phyloP scores from a whole-genome alignment of 208 protist species.

The Trichomonas vaginalis region DNA sequence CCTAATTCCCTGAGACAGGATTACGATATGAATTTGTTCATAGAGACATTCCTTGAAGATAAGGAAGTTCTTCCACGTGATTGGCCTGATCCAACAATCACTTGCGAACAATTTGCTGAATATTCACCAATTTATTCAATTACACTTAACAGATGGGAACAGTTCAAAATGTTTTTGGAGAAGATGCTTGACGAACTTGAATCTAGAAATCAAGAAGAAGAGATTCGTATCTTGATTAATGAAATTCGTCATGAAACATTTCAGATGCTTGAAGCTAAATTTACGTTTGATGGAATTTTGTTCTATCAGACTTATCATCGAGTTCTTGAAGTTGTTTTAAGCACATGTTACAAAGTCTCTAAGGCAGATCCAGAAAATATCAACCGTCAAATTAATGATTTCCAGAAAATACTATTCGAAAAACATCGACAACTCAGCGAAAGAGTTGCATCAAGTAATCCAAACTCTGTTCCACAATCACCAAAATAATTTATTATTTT shows the following conservation, averaged over 20 bases:
- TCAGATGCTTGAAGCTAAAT: background rate
- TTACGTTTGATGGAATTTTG: background rate
- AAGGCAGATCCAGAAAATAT: background rate
- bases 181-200: background rate
- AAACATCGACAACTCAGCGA: background rate
- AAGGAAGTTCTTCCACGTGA: background rate
- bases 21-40: background rate
- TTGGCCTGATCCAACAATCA: background rate
- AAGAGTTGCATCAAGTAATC: background rate
- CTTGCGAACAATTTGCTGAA: background rate
- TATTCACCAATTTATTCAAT: background rate
- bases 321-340: background rate
- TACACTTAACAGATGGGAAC: background rate
- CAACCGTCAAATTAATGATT: background rate
- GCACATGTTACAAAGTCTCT: background rate
- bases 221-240: background rate
- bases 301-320: constrained; percentile 4
- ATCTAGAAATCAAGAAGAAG: background rate
- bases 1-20: background rate
- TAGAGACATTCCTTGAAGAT: background rate
- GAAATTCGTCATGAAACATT: background rate
- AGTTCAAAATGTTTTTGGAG: background rate
- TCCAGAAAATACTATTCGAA: background rate
- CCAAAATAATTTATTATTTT: no score
- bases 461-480: background rate